Evolutionary conservation across 1,284 basidiomycete species (phyloP).

Genomic region (Tilletia indica): DNA sequence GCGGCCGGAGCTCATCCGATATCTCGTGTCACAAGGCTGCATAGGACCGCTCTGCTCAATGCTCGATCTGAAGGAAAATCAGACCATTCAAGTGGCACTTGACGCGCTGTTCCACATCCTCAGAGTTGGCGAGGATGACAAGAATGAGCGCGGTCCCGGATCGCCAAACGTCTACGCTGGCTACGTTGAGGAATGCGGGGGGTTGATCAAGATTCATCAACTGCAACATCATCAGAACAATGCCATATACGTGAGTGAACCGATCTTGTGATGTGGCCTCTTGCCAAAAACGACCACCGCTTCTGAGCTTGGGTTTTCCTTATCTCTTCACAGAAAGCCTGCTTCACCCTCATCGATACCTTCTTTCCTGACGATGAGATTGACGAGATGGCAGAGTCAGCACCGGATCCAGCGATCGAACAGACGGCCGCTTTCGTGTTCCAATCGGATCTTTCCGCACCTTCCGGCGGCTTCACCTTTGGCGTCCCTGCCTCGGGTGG

Average conservation of each 20-base stretch:
- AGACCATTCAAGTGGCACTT: conserved; percentile 96
- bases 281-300: background rate
- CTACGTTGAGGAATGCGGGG: conserved; percentile 91
- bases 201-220: conserved; percentile 63
- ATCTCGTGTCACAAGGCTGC: conserved; percentile 94
- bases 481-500: background rate
- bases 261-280: background rate
- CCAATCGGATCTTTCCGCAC: conserved; percentile 58
- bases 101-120: conserved; percentile 98
- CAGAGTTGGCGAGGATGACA: conserved; percentile 96
- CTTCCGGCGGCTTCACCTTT: conserved; percentile 21
- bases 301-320: background rate
- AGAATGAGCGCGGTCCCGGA: conserved; percentile 73
- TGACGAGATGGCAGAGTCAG: conserved; percentile 60
- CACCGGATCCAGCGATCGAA: conserved; percentile 80
- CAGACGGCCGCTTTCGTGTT: conserved; percentile 78
- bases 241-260: conserved; percentile 12
- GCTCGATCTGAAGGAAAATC: conserved; percentile 97
- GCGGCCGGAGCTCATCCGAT: conserved; percentile 94
- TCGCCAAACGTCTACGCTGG: conserved; percentile 88
- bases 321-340: conserved; percentile 73
- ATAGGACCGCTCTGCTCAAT: conserved; percentile 98
- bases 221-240: conserved; percentile 16
- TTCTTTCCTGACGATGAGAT: conserved; percentile 58
- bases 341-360: conserved; percentile 77